Percentiles rank a stretch among this genome's conserved stretches.
Evolutionary conservation across 208 protist species (phyloP).

Genomic region (Herpetomonas tarakana): DNA sequence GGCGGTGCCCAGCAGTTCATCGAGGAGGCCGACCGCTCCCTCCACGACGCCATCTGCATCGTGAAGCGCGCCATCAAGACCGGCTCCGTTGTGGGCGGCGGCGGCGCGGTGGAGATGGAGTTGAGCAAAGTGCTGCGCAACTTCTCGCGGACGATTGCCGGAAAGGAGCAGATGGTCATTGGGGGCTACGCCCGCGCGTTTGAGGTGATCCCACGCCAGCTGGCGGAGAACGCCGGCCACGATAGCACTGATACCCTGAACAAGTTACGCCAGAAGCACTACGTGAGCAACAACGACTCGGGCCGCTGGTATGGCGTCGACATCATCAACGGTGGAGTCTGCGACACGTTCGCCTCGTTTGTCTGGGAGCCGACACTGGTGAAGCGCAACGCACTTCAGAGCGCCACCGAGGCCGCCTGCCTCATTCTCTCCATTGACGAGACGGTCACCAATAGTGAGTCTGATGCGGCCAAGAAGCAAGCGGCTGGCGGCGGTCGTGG

Average conservation of each 20-base stretch:
- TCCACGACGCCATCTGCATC: conserved; percentile 99
- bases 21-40: conserved; percentile 98
- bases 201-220: conserved; percentile 99
- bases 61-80: conserved; percentile 97
- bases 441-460: conserved; percentile 96
- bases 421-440: conserved; percentile 99
- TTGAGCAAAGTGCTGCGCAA: conserved; percentile 97
- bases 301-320: conserved; percentile 98
- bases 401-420: conserved; percentile 99
- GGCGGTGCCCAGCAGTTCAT: conserved; percentile 99
- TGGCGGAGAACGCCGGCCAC: conserved; percentile 99
- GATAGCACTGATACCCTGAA: conserved; percentile 99
- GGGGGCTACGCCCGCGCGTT: conserved; percentile 98
- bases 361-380: conserved; percentile 99
- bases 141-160: conserved; percentile 95
- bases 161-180: conserved; percentile 99
- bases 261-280: conserved; percentile 98
- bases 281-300: conserved; percentile 28
- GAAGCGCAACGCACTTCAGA: conserved; percentile 98
- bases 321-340: conserved; percentile 97
- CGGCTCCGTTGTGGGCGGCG: conserved; percentile 98
- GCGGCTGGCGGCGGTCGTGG: conserved; percentile 56
- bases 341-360: conserved; percentile 96
- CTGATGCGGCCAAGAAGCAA: conserved; percentile 87
- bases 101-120: conserved; percentile 99